Conservation (phyloP, 768 basidiomycete genomes). For the Podaxis carcinomalis region DNA sequence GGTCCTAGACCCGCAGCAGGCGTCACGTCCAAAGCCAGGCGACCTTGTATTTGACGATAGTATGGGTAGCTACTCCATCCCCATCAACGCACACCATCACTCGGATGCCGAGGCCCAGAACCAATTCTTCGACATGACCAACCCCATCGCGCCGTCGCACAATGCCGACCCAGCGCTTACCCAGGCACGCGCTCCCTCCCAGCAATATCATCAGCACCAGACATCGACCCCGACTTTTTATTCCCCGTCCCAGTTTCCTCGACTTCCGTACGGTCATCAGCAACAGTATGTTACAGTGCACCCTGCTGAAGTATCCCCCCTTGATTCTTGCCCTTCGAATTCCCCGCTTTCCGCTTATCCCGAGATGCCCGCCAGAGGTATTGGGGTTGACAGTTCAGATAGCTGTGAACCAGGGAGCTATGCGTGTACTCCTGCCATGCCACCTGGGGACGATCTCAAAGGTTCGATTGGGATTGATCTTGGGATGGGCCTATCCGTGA, state of each 20-base stretch:
- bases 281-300: conserved; percentile 17
- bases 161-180: conserved; percentile 1
- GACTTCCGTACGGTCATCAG: conserved; percentile 2
- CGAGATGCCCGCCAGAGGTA: background rate
- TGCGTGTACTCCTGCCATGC: background rate
- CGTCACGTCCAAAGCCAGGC: conserved; percentile 7
- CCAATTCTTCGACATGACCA: conserved; percentile 5
- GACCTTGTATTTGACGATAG: conserved; percentile 1
- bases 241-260: background rate
- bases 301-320: conserved; percentile 24
- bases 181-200: conserved; percentile 12
- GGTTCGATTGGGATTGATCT: background rate
- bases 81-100: conserved; percentile 4
- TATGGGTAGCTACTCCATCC: conserved; percentile 6
- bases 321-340: conserved; percentile 18
- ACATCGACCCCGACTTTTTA: conserved; percentile 10
- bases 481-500: background rate
- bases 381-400: background rate
- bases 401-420: background rate
- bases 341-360: conserved; percentile 8
- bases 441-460: background rate
- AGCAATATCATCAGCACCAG: conserved; percentile 12
- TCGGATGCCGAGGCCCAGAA: background rate
- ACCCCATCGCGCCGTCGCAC: conserved; percentile 4
- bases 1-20: background rate